Evolutionary conservation across 2,329 filamentous ascomycete species (phyloP).

Genomic region (Trichoderma endophyticum): DNA sequence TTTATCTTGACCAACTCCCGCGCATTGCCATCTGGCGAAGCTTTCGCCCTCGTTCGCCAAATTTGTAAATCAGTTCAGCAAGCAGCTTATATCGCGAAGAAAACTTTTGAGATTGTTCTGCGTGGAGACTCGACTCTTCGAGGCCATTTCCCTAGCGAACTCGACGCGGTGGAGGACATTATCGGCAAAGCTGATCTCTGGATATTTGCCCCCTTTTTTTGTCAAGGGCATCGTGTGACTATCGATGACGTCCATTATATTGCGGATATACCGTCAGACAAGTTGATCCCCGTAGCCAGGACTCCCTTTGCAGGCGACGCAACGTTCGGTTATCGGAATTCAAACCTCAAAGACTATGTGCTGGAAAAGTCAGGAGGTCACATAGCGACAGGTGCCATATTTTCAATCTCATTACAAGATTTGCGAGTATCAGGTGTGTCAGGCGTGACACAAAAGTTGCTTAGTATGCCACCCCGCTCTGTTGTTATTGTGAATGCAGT

Average conservation of each 20-base stretch:
- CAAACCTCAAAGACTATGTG: no score
- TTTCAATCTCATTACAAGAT: no score
- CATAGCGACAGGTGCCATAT: no score
- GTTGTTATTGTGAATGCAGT: constrained; percentile 54
- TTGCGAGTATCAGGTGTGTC: constrained; percentile 24
- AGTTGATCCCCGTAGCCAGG: constrained; percentile 39
- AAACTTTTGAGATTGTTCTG: constrained; percentile 45
- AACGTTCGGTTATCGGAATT: constrained; percentile 48
- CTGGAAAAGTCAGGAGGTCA: no score
- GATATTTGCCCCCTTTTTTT: constrained; percentile 57
- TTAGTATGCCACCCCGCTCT: constrained; percentile 34
- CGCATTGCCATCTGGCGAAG: no score
- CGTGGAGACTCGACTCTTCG: not conserved
- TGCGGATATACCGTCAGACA: constrained; percentile 41
- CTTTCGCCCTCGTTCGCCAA: no score
- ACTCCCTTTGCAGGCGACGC: constrained; percentile 57
- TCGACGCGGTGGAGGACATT: no score
- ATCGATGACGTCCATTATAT: constrained; percentile 53
- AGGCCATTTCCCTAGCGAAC: constrained; percentile 41
- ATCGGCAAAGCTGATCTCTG: constrained; percentile 41
- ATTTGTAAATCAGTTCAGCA: constrained; percentile 46
- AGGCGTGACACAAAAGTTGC: constrained; percentile 26
- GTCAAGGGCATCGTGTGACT: constrained; percentile 53
- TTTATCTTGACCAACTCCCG: no score
- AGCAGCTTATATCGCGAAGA: constrained; percentile 40